These are phyloP conservation scores for Fusarium foetens DNA, from an alignment of 2,329 filamentous ascomycete species.

Conservation along the genomic window DNA sequence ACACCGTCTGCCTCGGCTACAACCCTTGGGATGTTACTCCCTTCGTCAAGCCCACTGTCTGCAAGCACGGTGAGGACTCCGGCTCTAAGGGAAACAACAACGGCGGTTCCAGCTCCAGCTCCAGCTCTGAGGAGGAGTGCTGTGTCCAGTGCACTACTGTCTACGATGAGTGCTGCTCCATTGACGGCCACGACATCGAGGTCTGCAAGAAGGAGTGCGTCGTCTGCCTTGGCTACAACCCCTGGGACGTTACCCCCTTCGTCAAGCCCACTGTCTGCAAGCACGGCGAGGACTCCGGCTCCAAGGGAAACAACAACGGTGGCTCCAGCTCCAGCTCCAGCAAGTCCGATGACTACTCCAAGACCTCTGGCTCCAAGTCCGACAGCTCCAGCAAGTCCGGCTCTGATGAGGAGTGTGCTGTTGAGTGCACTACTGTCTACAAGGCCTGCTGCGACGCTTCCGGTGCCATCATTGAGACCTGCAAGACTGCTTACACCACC, in stretches of 20 bases:
- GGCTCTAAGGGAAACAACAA: neutral
- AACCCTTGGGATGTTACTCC: constrained; percentile 16
- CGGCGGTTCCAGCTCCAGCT: neutral
- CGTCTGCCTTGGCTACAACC: constrained; percentile 28
- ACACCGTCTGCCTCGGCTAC: constrained; percentile 28
- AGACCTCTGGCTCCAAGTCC: neutral
- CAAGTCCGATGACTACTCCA: neutral
- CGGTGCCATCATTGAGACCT: constrained; percentile 23
- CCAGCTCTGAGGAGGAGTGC: constrained; percentile 27
- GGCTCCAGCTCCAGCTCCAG: neutral
- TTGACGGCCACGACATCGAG: constrained; percentile 15
- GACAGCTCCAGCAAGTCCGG: neutral
- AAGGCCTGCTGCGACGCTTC: constrained; percentile 26
- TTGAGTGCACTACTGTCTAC: constrained; percentile 24
- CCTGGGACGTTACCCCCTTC: constrained; percentile 12
- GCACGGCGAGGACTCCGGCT: constrained; percentile 1
- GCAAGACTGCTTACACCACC: constrained; percentile 25
- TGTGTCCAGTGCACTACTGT: constrained; percentile 25
- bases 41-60: constrained; percentile 18
- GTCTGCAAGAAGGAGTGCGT: constrained; percentile 24
- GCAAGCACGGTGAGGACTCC: constrained; percentile 12
- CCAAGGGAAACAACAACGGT: neutral
- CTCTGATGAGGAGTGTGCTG: constrained; percentile 21
- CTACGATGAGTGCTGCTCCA: constrained; percentile 27
- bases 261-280: constrained; percentile 35